Evolutionary conservation across 352 stramenopile species (phyloP).

Genomic region (Pythium scleroteichum): DNA sequence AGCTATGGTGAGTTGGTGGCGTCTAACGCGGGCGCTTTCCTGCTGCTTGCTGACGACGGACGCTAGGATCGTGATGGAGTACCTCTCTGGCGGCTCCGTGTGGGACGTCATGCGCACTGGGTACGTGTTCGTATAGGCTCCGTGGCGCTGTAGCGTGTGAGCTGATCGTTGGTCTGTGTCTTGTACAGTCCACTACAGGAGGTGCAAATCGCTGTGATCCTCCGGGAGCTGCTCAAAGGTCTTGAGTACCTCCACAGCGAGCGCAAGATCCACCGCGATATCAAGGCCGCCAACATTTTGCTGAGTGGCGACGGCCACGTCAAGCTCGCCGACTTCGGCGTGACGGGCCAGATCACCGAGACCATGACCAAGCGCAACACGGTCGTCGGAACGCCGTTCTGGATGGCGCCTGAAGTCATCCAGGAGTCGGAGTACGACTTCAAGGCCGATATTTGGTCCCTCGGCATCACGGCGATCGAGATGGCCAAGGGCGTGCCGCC

Average conservation of each 20-base stretch:
- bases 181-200: constrained; percentile 65
- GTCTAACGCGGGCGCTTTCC: not conserved
- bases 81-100: constrained; percentile 89
- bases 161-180: not conserved
- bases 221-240: constrained; percentile 76
- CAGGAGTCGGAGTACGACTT: constrained; percentile 83
- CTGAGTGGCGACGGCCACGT: constrained; percentile 79
- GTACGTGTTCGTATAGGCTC: constrained; percentile 17
- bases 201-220: constrained; percentile 81
- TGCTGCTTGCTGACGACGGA: too few species aligned
- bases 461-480: constrained; percentile 90
- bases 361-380: constrained; percentile 92
- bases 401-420: constrained; percentile 92
- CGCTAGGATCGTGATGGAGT: constrained; percentile 93
- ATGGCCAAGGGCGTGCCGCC: constrained; percentile 86
- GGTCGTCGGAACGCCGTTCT: constrained; percentile 90
- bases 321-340: constrained; percentile 91
- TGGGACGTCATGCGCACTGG: constrained; percentile 85
- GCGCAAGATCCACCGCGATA: constrained; percentile 85
- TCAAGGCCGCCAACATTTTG: constrained; percentile 84
- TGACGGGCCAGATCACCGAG: constrained; percentile 87
- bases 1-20: constrained; percentile 68
- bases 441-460: constrained; percentile 83
- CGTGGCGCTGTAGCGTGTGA: too few species aligned
- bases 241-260: constrained; percentile 82